These are phyloP conservation scores for Blastomyces parvus DNA, from an alignment of 2,329 filamentous ascomycete species.

Conservation along the genomic window DNA sequence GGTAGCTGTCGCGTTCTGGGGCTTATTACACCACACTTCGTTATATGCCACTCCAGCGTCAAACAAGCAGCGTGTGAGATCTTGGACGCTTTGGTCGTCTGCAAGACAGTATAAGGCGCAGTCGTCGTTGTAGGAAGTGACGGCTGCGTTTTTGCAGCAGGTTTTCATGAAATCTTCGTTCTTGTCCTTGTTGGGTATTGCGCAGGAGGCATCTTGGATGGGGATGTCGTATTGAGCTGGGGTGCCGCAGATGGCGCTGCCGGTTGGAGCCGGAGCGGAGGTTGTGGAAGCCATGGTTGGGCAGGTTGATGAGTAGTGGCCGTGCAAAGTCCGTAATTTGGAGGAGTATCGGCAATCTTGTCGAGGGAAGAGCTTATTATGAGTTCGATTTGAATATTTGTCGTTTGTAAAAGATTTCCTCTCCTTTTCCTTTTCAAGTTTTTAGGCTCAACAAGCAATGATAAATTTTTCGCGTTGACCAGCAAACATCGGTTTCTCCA, in stretches of 20 bases:
- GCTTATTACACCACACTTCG: conserved; percentile 21
- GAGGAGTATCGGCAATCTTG: neutral
- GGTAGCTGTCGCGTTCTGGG: conserved; percentile 19
- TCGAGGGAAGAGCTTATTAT: neutral
- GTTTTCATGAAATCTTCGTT: conserved; percentile 16
- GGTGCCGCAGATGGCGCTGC: conserved; percentile 14
- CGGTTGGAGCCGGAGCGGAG: conserved; percentile 9
- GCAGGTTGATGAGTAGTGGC: neutral
- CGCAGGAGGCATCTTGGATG: conserved; percentile 21
- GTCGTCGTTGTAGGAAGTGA: conserved; percentile 18
- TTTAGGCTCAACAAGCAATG: neutral
- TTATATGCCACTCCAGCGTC: conserved; percentile 18
- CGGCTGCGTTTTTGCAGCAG: conserved; percentile 18
- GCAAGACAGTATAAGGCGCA: conserved; percentile 21
- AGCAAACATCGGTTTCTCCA: neutral
- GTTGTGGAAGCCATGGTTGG: conserved; percentile 9
- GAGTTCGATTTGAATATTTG: too few species aligned
- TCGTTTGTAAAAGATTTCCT: neutral
- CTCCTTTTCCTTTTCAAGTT: neutral
- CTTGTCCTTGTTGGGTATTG: conserved; percentile 18
- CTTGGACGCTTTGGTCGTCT: conserved; percentile 19
- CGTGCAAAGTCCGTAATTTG: neutral
- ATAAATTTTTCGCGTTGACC: neutral
- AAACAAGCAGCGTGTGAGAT: conserved; percentile 22
- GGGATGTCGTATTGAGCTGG: conserved; percentile 21